phyloP scores from a whole-genome alignment of 2,329 filamentous ascomycete species.

The Parastagonospora nodorum region DNA sequence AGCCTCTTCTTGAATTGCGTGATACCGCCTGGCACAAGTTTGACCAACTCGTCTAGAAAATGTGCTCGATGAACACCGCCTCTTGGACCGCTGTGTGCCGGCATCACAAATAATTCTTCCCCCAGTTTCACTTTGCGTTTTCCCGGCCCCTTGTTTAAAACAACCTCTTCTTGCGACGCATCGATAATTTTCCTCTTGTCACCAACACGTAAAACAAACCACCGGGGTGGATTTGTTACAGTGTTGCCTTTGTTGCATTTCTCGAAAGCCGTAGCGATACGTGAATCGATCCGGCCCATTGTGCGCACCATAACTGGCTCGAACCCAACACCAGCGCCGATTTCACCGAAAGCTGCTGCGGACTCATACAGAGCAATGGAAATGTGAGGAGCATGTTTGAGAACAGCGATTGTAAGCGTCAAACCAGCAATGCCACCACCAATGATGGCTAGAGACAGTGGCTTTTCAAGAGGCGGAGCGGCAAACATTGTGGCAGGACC shows the following conservation, averaged over 20 bases:
- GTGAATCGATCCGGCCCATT: slow-evolving; percentile 50
- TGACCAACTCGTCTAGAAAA: slow-evolving; percentile 56
- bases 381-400: slow-evolving; percentile 47
- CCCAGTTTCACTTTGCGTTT: slow-evolving; percentile 20
- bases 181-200: slow-evolving; percentile 22
- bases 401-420: slow-evolving; percentile 57
- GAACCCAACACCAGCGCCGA: slow-evolving; percentile 63
- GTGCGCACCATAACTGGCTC: slow-evolving; percentile 33
- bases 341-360: slow-evolving; percentile 59
- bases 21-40: slow-evolving; percentile 51
- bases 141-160: slow-evolving; percentile 7
- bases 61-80: slow-evolving; percentile 54
- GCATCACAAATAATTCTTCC: slow-evolving; percentile 28
- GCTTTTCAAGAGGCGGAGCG: slow-evolving; percentile 3
- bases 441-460: slow-evolving; percentile 56
- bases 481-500: not conserved
- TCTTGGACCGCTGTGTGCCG: slow-evolving; percentile 27
- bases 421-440: slow-evolving; percentile 66
- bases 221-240: slow-evolving; percentile 18
- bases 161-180: slow-evolving; percentile 11
- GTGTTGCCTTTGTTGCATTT: slow-evolving; percentile 13
- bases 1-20: slow-evolving; percentile 50
- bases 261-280: slow-evolving; percentile 16
- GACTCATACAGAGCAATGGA: slow-evolving; percentile 61
- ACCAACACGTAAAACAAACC: slow-evolving; percentile 30